Conservation (phyloP, 768 basidiomycete species). For the Mycena venus region DNA sequence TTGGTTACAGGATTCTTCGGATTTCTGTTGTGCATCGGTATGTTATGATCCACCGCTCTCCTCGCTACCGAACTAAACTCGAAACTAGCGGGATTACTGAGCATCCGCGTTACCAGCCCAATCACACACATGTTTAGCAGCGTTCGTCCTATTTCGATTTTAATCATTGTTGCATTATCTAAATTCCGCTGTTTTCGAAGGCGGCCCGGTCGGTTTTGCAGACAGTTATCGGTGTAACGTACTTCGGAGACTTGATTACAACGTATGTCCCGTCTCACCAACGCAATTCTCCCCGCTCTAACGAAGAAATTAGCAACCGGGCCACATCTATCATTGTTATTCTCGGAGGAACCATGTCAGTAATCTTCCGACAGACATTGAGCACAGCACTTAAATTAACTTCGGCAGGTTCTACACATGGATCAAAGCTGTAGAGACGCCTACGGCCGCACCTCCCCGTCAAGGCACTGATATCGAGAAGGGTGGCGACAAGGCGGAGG, state of each 20-base stretch:
- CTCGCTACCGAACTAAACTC: background rate
- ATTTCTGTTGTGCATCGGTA: slow-evolving; percentile 80
- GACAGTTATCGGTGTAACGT: slow-evolving; percentile 81
- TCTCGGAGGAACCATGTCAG: slow-evolving; percentile 75
- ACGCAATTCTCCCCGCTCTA: background rate
- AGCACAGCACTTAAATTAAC: background rate
- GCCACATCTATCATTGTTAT: slow-evolving; percentile 76
- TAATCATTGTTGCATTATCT: slow-evolving; percentile 22
- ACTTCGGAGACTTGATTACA: slow-evolving; percentile 82
- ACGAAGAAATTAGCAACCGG: slow-evolving; percentile 63
- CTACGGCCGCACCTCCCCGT: slow-evolving; percentile 38
- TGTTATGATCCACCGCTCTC: background rate
- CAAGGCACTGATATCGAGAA: slow-evolving; percentile 56
- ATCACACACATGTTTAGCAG: slow-evolving; percentile 90
- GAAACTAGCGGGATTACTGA: slow-evolving; percentile 69
- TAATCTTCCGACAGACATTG: slow-evolving; percentile 15
- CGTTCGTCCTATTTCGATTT: slow-evolving; percentile 56
- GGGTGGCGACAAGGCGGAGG: slow-evolving; percentile 36
- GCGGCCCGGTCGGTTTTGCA: slow-evolving; percentile 88
- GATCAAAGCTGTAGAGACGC: slow-evolving; percentile 53
- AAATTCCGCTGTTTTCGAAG: slow-evolving; percentile 49
- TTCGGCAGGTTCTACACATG: slow-evolving; percentile 65
- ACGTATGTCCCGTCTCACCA: slow-evolving; percentile 60
- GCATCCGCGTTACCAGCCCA: slow-evolving; percentile 86
- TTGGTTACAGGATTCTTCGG: slow-evolving; percentile 83